Conservation (phyloP, 768 basidiomycete species). For the Tricholoma hemisulphureum region DNA sequence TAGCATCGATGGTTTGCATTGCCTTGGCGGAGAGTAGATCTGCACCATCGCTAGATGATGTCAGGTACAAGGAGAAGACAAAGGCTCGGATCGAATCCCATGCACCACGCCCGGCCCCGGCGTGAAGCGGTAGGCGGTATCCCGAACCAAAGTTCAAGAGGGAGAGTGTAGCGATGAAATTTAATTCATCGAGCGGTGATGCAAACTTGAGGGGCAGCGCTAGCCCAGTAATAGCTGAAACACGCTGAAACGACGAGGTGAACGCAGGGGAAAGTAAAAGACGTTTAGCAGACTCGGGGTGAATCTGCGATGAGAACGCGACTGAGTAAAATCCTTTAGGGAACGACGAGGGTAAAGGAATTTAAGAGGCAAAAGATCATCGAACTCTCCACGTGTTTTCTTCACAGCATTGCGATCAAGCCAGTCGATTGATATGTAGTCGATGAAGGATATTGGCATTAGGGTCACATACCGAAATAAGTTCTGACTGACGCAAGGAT, state of each 20-base stretch:
- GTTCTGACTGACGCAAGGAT: slow-evolving; percentile 43
- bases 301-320: slow-evolving; percentile 45
- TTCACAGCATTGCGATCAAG: neutral
- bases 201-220: slow-evolving; percentile 78
- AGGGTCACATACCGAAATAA: slow-evolving; percentile 49
- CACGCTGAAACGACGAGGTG: slow-evolving; percentile 55
- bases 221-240: slow-evolving; percentile 66
- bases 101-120: slow-evolving; percentile 72
- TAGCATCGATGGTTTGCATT: slow-evolving; percentile 50
- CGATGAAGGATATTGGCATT: neutral
- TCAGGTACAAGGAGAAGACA: slow-evolving; percentile 68
- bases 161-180: slow-evolving; percentile 73
- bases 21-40: slow-evolving; percentile 68
- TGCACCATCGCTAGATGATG: slow-evolving; percentile 52
- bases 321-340: neutral
- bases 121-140: slow-evolving; percentile 72
- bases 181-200: slow-evolving; percentile 71
- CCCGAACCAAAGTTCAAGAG: slow-evolving; percentile 84
- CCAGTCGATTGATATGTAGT: neutral
- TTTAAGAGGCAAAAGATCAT: neutral
- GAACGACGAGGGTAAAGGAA: no score
- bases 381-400: neutral
- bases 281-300: slow-evolving; percentile 52
- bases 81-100: slow-evolving; percentile 82
- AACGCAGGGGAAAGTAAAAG: slow-evolving; percentile 67